Base-by-base conservation (phyloP, 169 alveolate genomes). In the Eimeria sp. region DNA sequence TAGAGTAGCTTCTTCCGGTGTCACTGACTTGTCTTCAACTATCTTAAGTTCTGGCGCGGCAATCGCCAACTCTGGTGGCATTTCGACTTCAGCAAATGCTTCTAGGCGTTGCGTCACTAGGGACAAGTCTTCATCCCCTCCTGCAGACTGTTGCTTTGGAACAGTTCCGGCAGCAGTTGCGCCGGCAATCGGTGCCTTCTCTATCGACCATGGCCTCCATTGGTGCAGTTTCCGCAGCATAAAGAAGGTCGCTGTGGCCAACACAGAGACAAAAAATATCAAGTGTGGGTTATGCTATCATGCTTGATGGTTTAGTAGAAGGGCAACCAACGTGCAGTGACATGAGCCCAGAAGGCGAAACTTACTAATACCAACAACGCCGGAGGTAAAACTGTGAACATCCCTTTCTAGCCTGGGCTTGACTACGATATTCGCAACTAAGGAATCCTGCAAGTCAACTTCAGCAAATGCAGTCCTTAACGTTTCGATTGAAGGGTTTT, bases 141-240 rank as follows among this genome's bases (percentile, higher is more conserved):
- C 40, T n/a, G 33, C 23, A 30, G 74, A n/a, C 6, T 49, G 16
- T 58, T 14, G 56, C 58, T 83, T 23, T 52, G 76, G n/a, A n/a
- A 18, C 76, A 30, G 56, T 33, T 60, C 58, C 77, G 27, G 54
- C 2, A 8, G 37, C 58, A 33, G 76, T 33, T 58, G 37, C 76
- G 13, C 72, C 20, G 76, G 23, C 77, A 27, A 25, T 83, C 16
- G 20, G 37, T n/a, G 90, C 43, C 14, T 25, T 43, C 20, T 58
- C 76, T 30, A 37, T 33, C 76, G 90, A 33, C 40, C 77, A 25
- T 27, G 93, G 93, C 46, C 43, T 62, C 93, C 93, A 87, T 33
- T 43, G 66, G 52, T 87, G 93, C 54, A 87, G 93, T 68, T 87
- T 87, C 6, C 93, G 93, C 93, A 87, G 83, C 93, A 62, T 25